phyloP scores from a whole-genome alignment of 2,329 filamentous ascomycete genomes.

The Trichoderma afroharzianum region DNA sequence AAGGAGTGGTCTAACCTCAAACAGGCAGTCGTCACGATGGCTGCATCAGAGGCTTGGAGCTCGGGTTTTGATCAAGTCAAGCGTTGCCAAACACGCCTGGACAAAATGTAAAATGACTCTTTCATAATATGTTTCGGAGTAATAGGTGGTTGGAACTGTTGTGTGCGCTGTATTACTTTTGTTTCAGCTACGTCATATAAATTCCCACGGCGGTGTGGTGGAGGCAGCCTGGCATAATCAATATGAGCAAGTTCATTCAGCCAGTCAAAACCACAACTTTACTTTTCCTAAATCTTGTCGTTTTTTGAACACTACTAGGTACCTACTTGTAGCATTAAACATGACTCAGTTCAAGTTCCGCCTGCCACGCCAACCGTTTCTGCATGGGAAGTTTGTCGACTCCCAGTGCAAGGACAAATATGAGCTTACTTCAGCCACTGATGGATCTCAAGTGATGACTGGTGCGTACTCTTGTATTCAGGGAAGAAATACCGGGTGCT shows the following conservation, averaged over 20 bases:
- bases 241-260: not conserved
- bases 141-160: not conserved
- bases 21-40: not conserved
- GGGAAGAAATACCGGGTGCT: not conserved
- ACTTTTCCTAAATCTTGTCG: fast-evolving
- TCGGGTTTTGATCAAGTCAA: not conserved
- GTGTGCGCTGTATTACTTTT: not conserved
- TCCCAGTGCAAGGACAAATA: not conserved
- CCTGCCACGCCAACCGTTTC: not conserved
- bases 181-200: not conserved
- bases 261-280: not conserved
- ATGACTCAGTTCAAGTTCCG: not conserved
- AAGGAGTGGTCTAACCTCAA: not conserved
- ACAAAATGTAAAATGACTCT: not conserved
- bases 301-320: not conserved
- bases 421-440: not conserved
- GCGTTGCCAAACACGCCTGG: not conserved
- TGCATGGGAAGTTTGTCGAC: not conserved
- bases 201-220: not conserved
- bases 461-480: not conserved
- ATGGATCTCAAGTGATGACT: not conserved
- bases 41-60: not conserved
- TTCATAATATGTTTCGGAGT: not conserved
- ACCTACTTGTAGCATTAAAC: not conserved
- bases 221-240: not conserved